Conservation (phyloP, 352 stramenopile species). For the Pythium coloratum region DNA sequence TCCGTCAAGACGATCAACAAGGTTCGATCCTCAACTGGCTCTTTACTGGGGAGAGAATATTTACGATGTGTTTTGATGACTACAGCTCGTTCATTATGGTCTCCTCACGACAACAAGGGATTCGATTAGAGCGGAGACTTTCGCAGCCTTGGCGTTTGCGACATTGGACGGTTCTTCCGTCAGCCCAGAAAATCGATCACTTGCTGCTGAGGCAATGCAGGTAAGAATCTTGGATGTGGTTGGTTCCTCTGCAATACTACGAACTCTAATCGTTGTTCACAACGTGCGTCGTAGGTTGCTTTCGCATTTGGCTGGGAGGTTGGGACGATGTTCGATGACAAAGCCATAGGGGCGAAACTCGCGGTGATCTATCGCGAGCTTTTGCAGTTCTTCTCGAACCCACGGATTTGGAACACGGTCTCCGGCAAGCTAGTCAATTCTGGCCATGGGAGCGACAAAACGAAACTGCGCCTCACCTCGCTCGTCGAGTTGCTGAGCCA, state of each 20-base stretch:
- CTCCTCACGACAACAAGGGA: not conserved
- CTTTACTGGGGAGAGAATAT: not conserved
- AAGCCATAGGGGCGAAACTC: conserved; percentile 30
- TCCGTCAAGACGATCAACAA: conserved; percentile 11
- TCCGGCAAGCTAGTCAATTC: conserved; percentile 33
- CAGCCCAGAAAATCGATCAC: conserved; percentile 22
- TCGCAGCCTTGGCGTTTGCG: not conserved
- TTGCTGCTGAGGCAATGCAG: conserved; percentile 39
- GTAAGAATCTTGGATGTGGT: not conserved
- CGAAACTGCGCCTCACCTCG: conserved; percentile 32
- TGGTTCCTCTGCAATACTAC: not conserved
- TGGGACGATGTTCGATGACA: conserved; percentile 38
- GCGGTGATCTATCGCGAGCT: conserved; percentile 47
- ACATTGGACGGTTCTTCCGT: not conserved
- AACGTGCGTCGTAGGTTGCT: conserved; percentile 29
- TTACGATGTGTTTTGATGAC: not conserved
- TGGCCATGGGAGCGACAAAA: not conserved
- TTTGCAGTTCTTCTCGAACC: conserved; percentile 39
- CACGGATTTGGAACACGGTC: conserved; percentile 45
- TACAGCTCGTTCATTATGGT: conserved; percentile 14
- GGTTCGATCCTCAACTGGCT: not conserved
- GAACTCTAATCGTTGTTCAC: not conserved
- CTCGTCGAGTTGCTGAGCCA: conserved; percentile 40
- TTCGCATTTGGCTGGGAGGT: conserved; percentile 52
- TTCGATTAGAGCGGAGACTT: not conserved